These are phyloP conservation scores for Dacryopinax spathularia DNA, from an alignment of 768 basidiomycete genomes.

Conservation along the genomic window DNA sequence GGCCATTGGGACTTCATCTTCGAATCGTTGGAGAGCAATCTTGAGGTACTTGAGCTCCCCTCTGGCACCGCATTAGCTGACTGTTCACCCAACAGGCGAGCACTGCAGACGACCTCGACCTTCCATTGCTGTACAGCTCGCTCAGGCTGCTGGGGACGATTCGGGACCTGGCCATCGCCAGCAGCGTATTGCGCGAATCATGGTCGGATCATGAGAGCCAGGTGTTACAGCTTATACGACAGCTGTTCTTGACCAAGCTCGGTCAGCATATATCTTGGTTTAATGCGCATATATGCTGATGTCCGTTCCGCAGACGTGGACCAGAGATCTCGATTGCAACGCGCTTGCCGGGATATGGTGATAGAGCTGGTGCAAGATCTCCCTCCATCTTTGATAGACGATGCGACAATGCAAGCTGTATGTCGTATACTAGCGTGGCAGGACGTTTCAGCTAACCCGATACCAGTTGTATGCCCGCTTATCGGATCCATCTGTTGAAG, in stretches of 20 bases:
- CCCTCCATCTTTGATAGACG: slow-evolving; percentile 44
- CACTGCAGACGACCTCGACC: slow-evolving; percentile 41
- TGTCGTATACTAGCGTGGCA: too few relatives aligned
- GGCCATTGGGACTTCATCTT: slow-evolving; percentile 88
- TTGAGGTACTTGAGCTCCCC: slow-evolving; percentile 47
- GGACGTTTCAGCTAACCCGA: too few relatives aligned
- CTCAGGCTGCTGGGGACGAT: slow-evolving; percentile 51
- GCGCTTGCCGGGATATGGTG: slow-evolving; percentile 33
- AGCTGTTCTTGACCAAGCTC: slow-evolving; percentile 41
- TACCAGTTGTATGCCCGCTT: slow-evolving; percentile 75
- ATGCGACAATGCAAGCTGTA: slow-evolving; percentile 52
- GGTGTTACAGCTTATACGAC: slow-evolving; percentile 44
- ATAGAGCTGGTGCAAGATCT: slow-evolving; percentile 55
- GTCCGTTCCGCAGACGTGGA: not conserved
- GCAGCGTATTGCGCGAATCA: slow-evolving; percentile 52
- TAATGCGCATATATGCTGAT: not conserved
- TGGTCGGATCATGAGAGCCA: slow-evolving; percentile 48
- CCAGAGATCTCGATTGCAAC: not conserved
- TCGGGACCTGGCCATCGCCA: slow-evolving; percentile 54
- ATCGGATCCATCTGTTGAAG: slow-evolving; percentile 42
- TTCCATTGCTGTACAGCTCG: slow-evolving; percentile 53
- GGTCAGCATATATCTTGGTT: slow-evolving; percentile 28
- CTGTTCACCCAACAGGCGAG: not conserved
- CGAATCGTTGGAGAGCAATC: slow-evolving; percentile 71
- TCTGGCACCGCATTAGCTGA: not conserved